Evolutionary conservation across 108 stramenopile genomes (phyloP).

Genomic region (Discostella stelligeroides): DNA sequence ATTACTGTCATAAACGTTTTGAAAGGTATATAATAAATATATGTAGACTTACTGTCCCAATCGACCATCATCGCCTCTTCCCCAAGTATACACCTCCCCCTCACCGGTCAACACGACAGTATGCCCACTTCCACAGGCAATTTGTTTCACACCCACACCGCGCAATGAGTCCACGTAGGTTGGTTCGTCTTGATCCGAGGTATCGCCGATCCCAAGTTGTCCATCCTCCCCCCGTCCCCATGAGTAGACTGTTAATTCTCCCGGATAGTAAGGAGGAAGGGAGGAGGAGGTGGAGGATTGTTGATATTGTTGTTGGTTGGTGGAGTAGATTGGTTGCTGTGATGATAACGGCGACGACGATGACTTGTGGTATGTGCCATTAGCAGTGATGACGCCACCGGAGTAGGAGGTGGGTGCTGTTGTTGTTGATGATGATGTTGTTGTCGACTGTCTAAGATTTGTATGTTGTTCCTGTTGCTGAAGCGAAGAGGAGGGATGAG

Average conservation of each 20-base stretch:
- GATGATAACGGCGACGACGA: too few species aligned
- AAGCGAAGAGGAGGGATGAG: neutral
- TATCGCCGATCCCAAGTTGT: conserved; percentile 75
- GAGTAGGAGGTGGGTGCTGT: too few species aligned
- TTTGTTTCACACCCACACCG: conserved; percentile 88
- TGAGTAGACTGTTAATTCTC: conserved; percentile 76
- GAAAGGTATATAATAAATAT: too few species aligned
- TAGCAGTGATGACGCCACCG: too few species aligned
- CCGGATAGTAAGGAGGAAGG: conserved; percentile 11
- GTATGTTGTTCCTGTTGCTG: neutral
- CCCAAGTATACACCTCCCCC: conserved; percentile 94
- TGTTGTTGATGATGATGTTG: too few species aligned
- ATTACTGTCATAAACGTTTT: too few species aligned
- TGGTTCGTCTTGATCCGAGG: conserved; percentile 85
- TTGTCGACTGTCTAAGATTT: too few species aligned
- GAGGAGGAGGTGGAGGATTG: conserved; percentile 4
- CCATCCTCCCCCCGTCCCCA: conserved; percentile 95
- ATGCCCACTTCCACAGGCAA: conserved; percentile 94
- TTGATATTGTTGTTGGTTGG: neutral
- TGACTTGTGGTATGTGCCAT: too few species aligned
- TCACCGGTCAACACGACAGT: conserved; percentile 91
- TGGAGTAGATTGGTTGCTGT: too few species aligned
- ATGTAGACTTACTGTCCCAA: conserved; percentile 79
- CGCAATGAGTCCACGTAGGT: conserved; percentile 90
- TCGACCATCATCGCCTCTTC: conserved; percentile 87